These are phyloP conservation scores for Russula virescens DNA, from an alignment of 768 basidiomycete genomes.

Conservation along the genomic window DNA sequence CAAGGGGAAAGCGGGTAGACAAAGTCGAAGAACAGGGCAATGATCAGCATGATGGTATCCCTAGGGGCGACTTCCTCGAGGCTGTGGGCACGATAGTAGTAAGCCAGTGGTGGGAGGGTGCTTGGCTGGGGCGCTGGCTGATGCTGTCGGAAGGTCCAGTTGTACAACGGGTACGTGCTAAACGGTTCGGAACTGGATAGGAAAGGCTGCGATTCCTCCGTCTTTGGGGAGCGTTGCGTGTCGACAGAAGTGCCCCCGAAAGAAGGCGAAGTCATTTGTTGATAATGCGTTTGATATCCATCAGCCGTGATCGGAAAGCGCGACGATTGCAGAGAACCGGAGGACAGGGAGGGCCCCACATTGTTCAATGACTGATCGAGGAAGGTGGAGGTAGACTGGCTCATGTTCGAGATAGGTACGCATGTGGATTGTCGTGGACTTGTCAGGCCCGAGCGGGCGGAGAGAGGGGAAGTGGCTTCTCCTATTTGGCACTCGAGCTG, in stretches of 20 bases:
- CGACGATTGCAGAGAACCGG: constrained; percentile 53
- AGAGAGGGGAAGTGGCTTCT: constrained; percentile 20
- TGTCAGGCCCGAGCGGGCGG: constrained; percentile 11
- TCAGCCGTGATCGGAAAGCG: constrained; percentile 68
- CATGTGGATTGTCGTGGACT: constrained; percentile 12
- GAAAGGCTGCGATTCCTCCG: constrained; percentile 41
- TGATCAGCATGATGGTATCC: constrained; percentile 74
- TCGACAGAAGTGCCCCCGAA: constrained; percentile 40
- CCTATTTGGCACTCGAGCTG: constrained; percentile 37
- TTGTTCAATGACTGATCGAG: constrained; percentile 45
- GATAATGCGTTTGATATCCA: constrained; percentile 54
- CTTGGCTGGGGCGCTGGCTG: constrained; percentile 44
- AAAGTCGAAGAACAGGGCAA: constrained; percentile 89
- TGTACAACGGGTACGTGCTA: constrained; percentile 59
- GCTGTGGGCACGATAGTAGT: constrained; percentile 67
- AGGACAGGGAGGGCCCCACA: constrained; percentile 33
- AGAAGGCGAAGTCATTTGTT: constrained; percentile 36
- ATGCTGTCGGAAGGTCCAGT: constrained; percentile 68
- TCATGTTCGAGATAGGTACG: constrained; percentile 10
- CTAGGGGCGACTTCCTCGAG: constrained; percentile 80
- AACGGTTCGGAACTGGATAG: constrained; percentile 45
- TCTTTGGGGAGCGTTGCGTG: constrained; percentile 30
- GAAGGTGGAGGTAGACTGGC: constrained; percentile 36
- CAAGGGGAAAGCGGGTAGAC: constrained; percentile 89
- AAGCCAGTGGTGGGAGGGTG: constrained; percentile 53